Evolutionary conservation across 192 early-diverging fungal species (phyloP).

Genomic region (Coemansia aciculifera): DNA sequence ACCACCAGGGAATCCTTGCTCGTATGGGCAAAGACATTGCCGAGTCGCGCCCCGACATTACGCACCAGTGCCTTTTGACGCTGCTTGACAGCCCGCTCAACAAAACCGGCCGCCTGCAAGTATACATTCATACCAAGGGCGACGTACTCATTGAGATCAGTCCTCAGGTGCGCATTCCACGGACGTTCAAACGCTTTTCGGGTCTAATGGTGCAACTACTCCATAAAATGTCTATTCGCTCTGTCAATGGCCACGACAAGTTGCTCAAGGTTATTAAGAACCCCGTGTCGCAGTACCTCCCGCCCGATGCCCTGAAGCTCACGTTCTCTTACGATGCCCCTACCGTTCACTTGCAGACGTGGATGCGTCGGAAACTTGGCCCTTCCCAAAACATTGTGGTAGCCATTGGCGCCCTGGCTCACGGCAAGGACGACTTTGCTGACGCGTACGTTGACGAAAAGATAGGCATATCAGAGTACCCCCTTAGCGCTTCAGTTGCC

Average conservation of each 20-base stretch:
- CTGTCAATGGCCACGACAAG: conserved; percentile 89
- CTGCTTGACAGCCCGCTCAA: conserved; percentile 97
- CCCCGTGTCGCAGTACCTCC: conserved; percentile 95
- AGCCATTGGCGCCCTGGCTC: conserved; percentile 95
- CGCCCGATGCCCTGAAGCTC: conserved; percentile 63
- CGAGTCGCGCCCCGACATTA: conserved; percentile 91
- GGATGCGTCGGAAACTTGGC: conserved; percentile 73
- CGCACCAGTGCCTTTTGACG: conserved; percentile 96
- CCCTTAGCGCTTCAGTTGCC: conserved; percentile 94
- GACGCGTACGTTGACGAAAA: conserved; percentile 96
- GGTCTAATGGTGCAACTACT: conserved; percentile 99
- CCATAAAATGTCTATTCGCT: conserved; percentile 93
- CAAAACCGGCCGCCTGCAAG: conserved; percentile 97
- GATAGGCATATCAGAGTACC: conserved; percentile 96
- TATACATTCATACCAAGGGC: conserved; percentile 93
- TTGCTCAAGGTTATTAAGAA: conserved; percentile 97
- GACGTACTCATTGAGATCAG: conserved; percentile 98
- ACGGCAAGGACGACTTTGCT: conserved; percentile 93
- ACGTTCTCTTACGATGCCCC: conserved; percentile 88
- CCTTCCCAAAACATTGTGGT: conserved; percentile 81
- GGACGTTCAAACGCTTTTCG: conserved; percentile 98
- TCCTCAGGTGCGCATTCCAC: conserved; percentile 97
- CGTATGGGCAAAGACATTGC: conserved; percentile 77
- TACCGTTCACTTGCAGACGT: conserved; percentile 79
- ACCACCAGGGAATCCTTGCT: conserved; percentile 86